Base-by-base conservation (phyloP, 306 rosid species). In the Quercus rubra region DNA sequence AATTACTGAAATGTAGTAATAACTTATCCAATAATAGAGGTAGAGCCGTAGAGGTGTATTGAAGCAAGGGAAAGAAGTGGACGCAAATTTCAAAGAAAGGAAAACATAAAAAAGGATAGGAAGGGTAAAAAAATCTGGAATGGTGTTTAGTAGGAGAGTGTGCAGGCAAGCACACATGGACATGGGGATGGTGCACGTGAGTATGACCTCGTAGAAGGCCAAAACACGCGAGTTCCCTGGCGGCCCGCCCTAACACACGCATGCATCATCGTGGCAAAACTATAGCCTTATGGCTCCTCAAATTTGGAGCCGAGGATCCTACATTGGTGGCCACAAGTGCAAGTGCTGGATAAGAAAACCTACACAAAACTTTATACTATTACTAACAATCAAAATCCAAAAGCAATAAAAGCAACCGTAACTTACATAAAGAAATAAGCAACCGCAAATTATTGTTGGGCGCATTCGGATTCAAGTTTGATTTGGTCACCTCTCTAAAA, bases 211-310 rank as follows among this genome's bases (percentile, higher is more conserved):
- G 72, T 4, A 35, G 17, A 68, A 35, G 5, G 68, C 35, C 7
- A 18, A 62, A 62, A 27, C 68, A 25, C 31, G 68, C 35, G 6
- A 62, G 19, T 62, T 15, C 20, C 70, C 70, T 30, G 4, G 70
- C 70, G 18, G 5, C 46, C 70, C 70, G 70, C 70, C 70, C 46
- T 64, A 31, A 64, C 70, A 17, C 70, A 64, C 70, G 70, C 46
- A 30, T 15, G 70, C 38, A 17, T 64, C 38, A 17, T 64, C 20
- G 23, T 64, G 70, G 70, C 70, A 15, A 28, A 6, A 28, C 70
- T 30, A 6, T 17, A 30, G 18, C 43, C 70, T 6, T 15, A 63
- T 15, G 70, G 10, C 5, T 35, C 52, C 51, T 67, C 52, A 49
- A 7, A 67, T 33, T 18, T 35, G 72, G 23, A 19, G 52, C 52